Percentiles rank a stretch among this genome's conserved stretches.
Evolutionary conservation across 805 yeast genomes (phyloP).

Genomic region (Pichia nanzhaoensis): DNA sequence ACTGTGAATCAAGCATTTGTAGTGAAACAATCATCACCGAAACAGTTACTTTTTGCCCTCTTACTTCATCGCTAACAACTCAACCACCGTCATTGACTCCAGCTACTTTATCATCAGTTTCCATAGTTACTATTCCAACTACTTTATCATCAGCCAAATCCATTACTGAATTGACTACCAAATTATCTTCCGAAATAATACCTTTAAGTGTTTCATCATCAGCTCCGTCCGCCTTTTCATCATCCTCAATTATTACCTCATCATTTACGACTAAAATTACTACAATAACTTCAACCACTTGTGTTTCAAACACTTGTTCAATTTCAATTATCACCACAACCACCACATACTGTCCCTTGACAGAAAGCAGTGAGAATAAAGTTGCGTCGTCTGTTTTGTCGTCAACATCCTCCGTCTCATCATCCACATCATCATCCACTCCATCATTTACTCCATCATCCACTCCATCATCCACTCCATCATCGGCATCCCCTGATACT

Average conservation of each 20-base stretch:
- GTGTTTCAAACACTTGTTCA: not conserved
- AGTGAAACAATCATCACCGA: too few species aligned
- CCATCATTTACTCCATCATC: not conserved
- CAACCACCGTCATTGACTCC: not conserved
- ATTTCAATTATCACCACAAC: not conserved
- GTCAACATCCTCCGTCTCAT: constrained; percentile 23
- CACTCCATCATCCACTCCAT: not conserved
- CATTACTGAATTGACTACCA: too few species aligned
- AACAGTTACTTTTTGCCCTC: too few species aligned
- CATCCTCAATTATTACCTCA: too few species aligned
- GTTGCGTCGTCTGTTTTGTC: too few species aligned
- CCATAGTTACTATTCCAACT: too few species aligned
- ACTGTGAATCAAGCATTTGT: too few species aligned
- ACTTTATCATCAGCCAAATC: too few species aligned
- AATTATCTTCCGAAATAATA: too few species aligned
- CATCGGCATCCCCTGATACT: not conserved
- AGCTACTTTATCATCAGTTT: too few species aligned
- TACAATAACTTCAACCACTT: not conserved
- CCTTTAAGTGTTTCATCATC: constrained; percentile 25
- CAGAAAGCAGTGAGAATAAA: constrained; percentile 26
- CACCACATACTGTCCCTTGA: constrained; percentile 2
- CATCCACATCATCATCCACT: not conserved
- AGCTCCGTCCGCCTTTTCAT: too few species aligned
- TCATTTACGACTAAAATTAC: not conserved
- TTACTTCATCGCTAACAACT: too few species aligned